Percentiles rank a stretch among this genome's conserved stretches.
Evolutionary conservation across 768 basidiomycete genomes (phyloP).

Genomic region (Lactifluus pinguis): DNA sequence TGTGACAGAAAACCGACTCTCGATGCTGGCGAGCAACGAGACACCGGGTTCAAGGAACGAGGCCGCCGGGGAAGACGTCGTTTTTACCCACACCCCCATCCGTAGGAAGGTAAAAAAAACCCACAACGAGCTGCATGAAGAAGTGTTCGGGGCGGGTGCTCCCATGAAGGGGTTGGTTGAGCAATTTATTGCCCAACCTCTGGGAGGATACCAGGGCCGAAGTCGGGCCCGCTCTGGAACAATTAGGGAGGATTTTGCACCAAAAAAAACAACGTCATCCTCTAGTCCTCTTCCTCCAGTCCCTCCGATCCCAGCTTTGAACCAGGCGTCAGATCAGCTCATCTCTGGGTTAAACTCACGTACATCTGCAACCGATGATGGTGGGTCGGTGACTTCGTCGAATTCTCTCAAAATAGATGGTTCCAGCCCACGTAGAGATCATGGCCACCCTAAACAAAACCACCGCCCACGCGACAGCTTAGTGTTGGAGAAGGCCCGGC

Average conservation of each 20-base stretch:
- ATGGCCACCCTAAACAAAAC: not conserved
- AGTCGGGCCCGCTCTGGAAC: constrained; percentile 21
- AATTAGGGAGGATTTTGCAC: constrained; percentile 7
- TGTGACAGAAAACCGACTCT: not conserved
- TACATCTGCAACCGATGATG: not conserved
- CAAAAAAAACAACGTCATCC: constrained; percentile 8
- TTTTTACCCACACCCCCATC: not conserved
- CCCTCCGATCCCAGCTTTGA: constrained; percentile 14
- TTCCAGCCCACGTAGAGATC: constrained; percentile 1
- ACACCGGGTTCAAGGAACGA: not conserved
- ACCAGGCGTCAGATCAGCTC: not conserved
- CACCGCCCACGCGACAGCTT: constrained; percentile 20
- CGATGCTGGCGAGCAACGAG: not conserved
- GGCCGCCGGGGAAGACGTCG: not conserved
- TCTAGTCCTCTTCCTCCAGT: constrained; percentile 16
- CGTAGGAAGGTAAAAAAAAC: not conserved
- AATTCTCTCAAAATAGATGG: not conserved
- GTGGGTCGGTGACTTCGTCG: not conserved
- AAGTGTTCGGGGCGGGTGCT: not conserved
- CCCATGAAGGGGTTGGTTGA: not conserved
- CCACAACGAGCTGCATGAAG: constrained; percentile 8
- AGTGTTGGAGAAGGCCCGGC: constrained; percentile 18
- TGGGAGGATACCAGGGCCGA: not conserved
- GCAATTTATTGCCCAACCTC: not conserved
- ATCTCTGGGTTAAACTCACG: not conserved